Base-by-base conservation (phyloP, 371 early-diverging fungal genomes). In the Choanephora cucurbitarum region DNA sequence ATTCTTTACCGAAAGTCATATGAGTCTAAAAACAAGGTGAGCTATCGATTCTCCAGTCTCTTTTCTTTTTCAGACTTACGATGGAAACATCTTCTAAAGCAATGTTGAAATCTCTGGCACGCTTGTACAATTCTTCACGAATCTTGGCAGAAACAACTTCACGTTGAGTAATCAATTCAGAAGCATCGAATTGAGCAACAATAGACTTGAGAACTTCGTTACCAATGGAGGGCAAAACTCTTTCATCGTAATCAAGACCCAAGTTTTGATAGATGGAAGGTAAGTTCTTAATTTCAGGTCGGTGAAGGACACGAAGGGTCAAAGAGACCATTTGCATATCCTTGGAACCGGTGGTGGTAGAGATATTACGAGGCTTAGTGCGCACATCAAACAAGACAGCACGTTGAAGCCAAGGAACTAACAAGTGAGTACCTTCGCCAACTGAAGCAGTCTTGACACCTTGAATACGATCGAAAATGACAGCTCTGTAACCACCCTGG, bases 271-370 rank as follows among this genome's bases (percentile, higher is more conserved):
- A 94, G 44, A 98, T 94, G 44, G 81, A 79, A 10, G 96, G 91
- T 48, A 98, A 85, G 43, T 80, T 66, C 46, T 83, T 81, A 28
- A 89, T 80, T 37, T 84, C 82, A 33, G 99, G 98, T 57, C 93
- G 89, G 53, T 96, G 93, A 47, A 98, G 82, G 15, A 97, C 99
- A 83, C 99, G 93, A 67, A 95, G 90, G 17, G 97, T 95, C 66
- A 98, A 97, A 83, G 97, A 97, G 60, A 98, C 98, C 99, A 98
- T 98, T 72, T 98, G 99, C 67, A 98, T 77, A 87, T 97, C 95
- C 86, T 98, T 97, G 54, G 98, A 97, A 53, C 98, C 99, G 24
- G 99, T 97, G 70, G 97, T 82, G n/a, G 96, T 95, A 51, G 95
- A 93, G 69, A 98, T 92, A 73, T 94, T 96, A 60, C 96, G 83